Evolutionary conservation across 1,139 yeast genomes (phyloP).

Genomic region (Lodderomyces margitis): DNA sequence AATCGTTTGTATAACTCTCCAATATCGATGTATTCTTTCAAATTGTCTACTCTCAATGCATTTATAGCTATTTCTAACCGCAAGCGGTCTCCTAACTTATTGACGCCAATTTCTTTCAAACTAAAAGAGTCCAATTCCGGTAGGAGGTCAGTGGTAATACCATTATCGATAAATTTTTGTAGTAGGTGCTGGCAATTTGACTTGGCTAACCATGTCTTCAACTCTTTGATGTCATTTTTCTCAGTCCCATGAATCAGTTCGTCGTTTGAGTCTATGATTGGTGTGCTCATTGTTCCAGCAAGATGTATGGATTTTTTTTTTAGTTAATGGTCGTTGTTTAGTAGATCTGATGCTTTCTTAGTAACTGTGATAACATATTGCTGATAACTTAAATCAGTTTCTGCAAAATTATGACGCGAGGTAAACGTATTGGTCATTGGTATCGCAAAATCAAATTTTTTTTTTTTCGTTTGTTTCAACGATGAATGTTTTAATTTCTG

Average conservation of each 20-base stretch:
- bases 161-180: conserved; percentile 42
- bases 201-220: conserved; percentile 37
- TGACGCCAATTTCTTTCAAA: conserved; percentile 72
- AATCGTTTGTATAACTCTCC: conserved; percentile 23
- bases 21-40: conserved; percentile 33
- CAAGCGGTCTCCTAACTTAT: conserved; percentile 78
- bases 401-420: not conserved
- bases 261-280: not conserved
- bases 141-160: conserved; percentile 58
- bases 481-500: not conserved
- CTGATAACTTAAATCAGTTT: not conserved
- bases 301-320: not conserved
- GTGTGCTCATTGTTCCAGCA: not conserved
- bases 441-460: conserved; percentile 1
- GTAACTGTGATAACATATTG: no score
- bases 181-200: conserved; percentile 39
- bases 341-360: not conserved
- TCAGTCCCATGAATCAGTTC: not conserved
- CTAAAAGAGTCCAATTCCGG: conserved; percentile 67
- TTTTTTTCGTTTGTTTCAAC: conserved; percentile 1
- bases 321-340: not conserved
- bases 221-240: conserved; percentile 18
- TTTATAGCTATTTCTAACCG: conserved; percentile 56
- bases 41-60: conserved; percentile 35
- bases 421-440: not conserved